Percentiles rank a stretch among this genome's conserved stretches.
These are phyloP conservation scores for Periconia macrospinosa DNA, from an alignment of 2,329 filamentous ascomycete genomes.

Conservation along the genomic window DNA sequence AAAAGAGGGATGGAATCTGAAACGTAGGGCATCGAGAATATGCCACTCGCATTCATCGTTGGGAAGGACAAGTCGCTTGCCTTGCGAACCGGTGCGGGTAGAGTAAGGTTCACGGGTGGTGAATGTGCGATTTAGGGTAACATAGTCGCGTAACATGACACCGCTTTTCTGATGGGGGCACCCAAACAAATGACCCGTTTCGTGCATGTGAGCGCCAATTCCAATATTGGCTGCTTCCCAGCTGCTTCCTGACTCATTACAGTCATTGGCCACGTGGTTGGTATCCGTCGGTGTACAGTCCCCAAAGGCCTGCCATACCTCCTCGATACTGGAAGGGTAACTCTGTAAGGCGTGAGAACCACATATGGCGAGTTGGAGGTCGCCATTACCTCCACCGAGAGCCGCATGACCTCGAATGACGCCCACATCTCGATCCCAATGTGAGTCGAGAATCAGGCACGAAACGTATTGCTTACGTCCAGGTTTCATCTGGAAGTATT, in stretches of 20 bases:
- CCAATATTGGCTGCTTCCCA: constrained; percentile 97
- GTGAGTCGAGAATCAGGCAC: constrained; percentile 80
- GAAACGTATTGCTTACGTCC: constrained; percentile 90
- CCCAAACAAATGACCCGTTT: constrained; percentile 86
- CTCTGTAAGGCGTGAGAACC: constrained; percentile 91
- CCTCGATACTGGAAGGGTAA: constrained; percentile 86
- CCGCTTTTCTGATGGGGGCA: constrained; percentile 87
- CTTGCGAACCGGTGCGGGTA: constrained; percentile 82
- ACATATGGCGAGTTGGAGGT: constrained; percentile 82
- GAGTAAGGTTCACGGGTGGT: constrained; percentile 80
- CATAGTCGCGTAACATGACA: constrained; percentile 90
- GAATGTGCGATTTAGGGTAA: constrained; percentile 81
- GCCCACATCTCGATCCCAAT: constrained; percentile 76
- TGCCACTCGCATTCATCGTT: constrained; percentile 92
- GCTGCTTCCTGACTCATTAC: constrained; percentile 81
- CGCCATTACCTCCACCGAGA: constrained; percentile 73
- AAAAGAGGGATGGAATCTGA: constrained; percentile 90
- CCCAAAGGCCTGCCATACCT: constrained; percentile 83
- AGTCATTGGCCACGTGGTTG: constrained; percentile 78
- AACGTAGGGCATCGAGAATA: constrained; percentile 82
- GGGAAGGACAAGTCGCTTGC: constrained; percentile 69
- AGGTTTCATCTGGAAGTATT: constrained; percentile 72
- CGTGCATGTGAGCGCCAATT: constrained; percentile 89
- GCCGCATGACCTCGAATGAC: constrained; percentile 80
- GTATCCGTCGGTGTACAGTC: constrained; percentile 91